Evolutionary conservation across 2,329 filamentous ascomycete species (phyloP).

Genomic region (Ramularia collo-cygni): DNA sequence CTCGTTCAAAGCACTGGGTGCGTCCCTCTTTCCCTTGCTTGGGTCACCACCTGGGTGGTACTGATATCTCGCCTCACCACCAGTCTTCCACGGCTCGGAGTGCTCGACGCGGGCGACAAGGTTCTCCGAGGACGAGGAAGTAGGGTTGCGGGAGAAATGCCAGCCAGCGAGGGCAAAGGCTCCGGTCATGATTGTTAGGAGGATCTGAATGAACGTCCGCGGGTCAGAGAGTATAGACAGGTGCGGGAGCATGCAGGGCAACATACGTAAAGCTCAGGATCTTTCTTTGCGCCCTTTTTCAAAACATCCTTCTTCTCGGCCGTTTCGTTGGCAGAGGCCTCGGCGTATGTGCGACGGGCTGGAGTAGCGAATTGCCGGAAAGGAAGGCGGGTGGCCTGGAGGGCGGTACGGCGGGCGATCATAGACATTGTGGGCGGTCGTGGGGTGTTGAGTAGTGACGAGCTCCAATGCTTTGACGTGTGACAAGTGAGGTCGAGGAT

Average conservation of each 20-base stretch:
- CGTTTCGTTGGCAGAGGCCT: constrained; percentile 34
- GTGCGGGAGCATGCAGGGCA: not conserved
- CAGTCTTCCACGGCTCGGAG: constrained; percentile 88
- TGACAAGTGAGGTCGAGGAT: constrained; percentile 1
- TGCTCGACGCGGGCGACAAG: constrained; percentile 65
- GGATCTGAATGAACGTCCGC: too few relatives aligned
- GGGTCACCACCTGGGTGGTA: constrained; percentile 74
- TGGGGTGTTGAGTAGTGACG: constrained; percentile 3
- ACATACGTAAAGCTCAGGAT: constrained; percentile 69
- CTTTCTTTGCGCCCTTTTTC: constrained; percentile 58
- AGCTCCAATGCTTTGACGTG: constrained; percentile 2
- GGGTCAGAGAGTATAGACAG: constrained; percentile 1
- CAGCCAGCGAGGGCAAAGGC: constrained; percentile 83
- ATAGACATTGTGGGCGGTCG: constrained; percentile 37
- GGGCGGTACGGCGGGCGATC: constrained; percentile 40
- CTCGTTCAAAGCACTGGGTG: constrained; percentile 89
- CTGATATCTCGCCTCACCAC: constrained; percentile 55
- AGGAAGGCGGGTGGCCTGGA: constrained; percentile 37
- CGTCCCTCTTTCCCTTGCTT: constrained; percentile 70
- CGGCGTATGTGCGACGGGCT: constrained; percentile 32
- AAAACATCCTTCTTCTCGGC: constrained; percentile 44
- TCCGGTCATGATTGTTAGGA: constrained; percentile 83
- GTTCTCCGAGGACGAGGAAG: constrained; percentile 73
- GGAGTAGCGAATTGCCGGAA: constrained; percentile 27
- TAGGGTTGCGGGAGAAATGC: constrained; percentile 83